Evolutionary conservation across 441 rosid genomes (phyloP).

Genomic region (Syzygium syzygioides): DNA sequence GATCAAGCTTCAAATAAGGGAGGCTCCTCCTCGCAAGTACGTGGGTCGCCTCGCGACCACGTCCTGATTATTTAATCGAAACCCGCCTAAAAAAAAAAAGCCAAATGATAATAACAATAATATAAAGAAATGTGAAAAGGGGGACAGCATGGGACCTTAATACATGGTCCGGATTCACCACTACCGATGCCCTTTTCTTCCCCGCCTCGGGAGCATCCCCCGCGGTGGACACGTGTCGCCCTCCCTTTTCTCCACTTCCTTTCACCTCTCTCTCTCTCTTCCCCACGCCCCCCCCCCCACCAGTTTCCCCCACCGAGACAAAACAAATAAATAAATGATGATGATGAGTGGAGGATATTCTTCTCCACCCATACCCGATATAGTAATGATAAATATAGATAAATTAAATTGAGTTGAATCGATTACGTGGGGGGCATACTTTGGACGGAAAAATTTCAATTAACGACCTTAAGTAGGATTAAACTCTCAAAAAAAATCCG

Average conservation of each 20-base stretch:
- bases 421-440: too few species aligned
- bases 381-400: too few species aligned
- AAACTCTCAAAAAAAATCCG: too few species aligned
- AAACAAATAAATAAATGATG: neutral
- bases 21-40: neutral
- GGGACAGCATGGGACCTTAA: neutral
- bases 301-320: neutral
- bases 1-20: neutral
- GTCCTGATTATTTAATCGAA: neutral
- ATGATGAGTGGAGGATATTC: too few species aligned
- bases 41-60: neutral
- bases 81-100: neutral
- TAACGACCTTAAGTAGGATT: too few species aligned
- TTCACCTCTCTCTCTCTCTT: neutral
- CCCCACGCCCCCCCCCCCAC: too few species aligned
- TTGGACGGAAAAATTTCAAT: too few species aligned
- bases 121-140: rapidly evolving
- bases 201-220: neutral
- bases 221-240: neutral
- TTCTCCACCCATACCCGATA: too few species aligned
- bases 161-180: neutral
- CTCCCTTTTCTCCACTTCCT: neutral
- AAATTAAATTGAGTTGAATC: too few species aligned
- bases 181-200: neutral
- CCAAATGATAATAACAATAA: neutral